Evolutionary conservation across 2,329 filamentous ascomycete species (phyloP), one percentile per base, ranked within the genome.

Genomic region (Aureobasidium pullulans): DNA sequence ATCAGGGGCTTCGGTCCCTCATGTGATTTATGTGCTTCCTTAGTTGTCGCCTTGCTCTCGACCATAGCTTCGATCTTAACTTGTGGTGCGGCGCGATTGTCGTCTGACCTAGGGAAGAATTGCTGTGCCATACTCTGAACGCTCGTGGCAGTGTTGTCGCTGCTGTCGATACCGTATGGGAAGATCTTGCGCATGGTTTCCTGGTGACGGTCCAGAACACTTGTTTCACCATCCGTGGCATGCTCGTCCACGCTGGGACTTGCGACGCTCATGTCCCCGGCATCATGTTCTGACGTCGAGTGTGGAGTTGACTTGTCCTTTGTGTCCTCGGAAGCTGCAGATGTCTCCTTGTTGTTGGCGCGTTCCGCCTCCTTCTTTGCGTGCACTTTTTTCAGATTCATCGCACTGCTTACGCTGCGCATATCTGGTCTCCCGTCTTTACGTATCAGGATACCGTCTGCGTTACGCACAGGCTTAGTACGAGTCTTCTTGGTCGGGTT

Each of bases 381-480:
- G 64, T 79, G 77, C 3, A 79, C 77, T 63, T 79, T 79, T 40
- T 77, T 72, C 13, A 80, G 66, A 61, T 80, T 80, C 49, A 77
- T 77, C n/a, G 77, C 77, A 11, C 75, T 78, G 62, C 75, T 77
- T n/a, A 79, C 76, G 32, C 75, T 77, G 10, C 78, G 75, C 76
- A 79, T 79, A 60, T 80, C 78, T 5, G 78, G 77, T 10, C 75
- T 68, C 5, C 78, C 78, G 60, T 80, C 78, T 62, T 80, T 80
- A 43, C 78, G 72, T 59, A 80, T 79, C 32, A 80, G 66, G 16
- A 80, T 70, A 0, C 78, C 78, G 40, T 80, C 77, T 1, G 77
- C 73, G 62, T 80, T 80, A 2, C 77, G 70, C 23, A 75, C 72
- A 2, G 77, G 77, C 65, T 79, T 79, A 5, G 76, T 78, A n/a